These are phyloP conservation scores for Flammula alnicola DNA, from an alignment of 1,284 basidiomycete genomes.

Conservation along the genomic window DNA sequence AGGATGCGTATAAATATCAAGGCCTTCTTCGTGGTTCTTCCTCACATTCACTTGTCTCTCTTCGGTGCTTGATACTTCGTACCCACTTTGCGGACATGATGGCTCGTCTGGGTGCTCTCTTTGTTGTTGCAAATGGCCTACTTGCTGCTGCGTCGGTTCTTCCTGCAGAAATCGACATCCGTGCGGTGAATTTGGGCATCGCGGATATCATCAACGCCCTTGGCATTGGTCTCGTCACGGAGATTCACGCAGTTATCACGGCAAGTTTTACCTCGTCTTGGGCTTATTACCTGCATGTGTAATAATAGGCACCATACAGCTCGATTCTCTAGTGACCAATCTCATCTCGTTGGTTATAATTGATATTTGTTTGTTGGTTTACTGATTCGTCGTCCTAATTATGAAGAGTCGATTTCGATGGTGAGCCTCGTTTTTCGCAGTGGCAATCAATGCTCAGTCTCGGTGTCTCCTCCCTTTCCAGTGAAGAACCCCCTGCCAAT, in stretches of 20 bases:
- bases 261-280: slow-evolving; percentile 27
- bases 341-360: slow-evolving; percentile 35
- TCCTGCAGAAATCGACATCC: slow-evolving; percentile 9
- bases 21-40: background rate
- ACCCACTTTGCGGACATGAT: background rate
- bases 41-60: background rate
- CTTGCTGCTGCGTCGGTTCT: slow-evolving; percentile 5
- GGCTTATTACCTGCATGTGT: background rate
- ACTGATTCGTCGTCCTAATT: background rate
- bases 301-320: slow-evolving; percentile 26
- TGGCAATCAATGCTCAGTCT: background rate
- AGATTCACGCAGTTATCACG: slow-evolving; percentile 43
- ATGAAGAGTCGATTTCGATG: slow-evolving; percentile 38
- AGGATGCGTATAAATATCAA: too few species aligned
- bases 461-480: slow-evolving; percentile 20
- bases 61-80: background rate
- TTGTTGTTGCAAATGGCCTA: slow-evolving; percentile 1
- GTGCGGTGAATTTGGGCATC: slow-evolving; percentile 23
- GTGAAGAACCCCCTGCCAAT: slow-evolving; percentile 48
- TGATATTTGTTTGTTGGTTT: background rate
- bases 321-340: slow-evolving; percentile 41
- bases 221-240: slow-evolving; percentile 40
- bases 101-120: slow-evolving; percentile 9
- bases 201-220: slow-evolving; percentile 44
- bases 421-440: slow-evolving; percentile 20